phyloP scores from a whole-genome alignment of 1,284 basidiomycete genomes.

The Ganoderma multipileum region DNA sequence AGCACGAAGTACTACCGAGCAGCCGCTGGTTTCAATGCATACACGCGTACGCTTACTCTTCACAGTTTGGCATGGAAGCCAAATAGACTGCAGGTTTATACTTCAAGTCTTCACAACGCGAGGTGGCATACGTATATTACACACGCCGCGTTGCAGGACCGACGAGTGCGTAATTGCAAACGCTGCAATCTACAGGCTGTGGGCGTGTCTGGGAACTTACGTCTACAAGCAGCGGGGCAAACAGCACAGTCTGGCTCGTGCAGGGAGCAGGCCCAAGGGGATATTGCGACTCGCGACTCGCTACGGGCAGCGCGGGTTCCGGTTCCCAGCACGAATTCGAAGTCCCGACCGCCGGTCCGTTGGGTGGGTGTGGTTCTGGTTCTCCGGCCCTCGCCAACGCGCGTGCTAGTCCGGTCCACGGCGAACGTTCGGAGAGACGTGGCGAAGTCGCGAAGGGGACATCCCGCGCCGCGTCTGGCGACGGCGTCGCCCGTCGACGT shows the following conservation, averaged over 20 bases:
- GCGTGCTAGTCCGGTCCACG: neutral
- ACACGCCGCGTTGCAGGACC: neutral
- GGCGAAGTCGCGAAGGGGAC: neutral
- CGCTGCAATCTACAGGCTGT: constrained; percentile 3
- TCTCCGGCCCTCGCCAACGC: constrained; percentile 14
- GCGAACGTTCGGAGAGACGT: constrained; percentile 1
- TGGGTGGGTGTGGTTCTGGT: constrained; percentile 6
- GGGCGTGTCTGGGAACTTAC: constrained; percentile 24
- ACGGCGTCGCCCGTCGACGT: constrained; percentile 10
- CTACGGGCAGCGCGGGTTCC: constrained; percentile 15
- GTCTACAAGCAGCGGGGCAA: constrained; percentile 1
- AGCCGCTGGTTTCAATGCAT: neutral
- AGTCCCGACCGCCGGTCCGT: constrained; percentile 14
- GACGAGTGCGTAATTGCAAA: constrained; percentile 9
- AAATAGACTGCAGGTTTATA: constrained; percentile 9
- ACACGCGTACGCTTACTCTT: constrained; percentile 2
- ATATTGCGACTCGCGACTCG: neutral
- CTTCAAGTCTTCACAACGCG: constrained; percentile 15
- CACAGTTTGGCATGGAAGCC: constrained; percentile 19
- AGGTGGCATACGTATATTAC: neutral
- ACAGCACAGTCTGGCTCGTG: neutral
- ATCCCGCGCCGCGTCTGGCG: neutral
- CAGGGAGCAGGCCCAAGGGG: neutral
- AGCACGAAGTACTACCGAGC: neutral
- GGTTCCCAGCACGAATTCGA: constrained; percentile 18